Base-by-base conservation (phyloP, 345 rosid genomes). In the Citrus sp. region DNA sequence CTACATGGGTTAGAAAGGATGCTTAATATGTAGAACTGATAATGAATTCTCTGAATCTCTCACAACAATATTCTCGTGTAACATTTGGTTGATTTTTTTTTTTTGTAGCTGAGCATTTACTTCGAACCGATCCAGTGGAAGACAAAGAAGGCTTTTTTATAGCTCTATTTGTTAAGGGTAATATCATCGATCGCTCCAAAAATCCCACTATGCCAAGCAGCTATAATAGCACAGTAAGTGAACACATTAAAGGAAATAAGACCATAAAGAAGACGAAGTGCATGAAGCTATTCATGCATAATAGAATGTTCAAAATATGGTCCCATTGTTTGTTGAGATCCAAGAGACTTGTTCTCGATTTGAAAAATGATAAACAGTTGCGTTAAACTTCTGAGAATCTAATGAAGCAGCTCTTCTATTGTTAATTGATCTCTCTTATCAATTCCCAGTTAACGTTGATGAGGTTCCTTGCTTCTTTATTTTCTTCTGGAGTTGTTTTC, bases 71-170 rank as follows among this genome's bases (percentile, higher is more conserved):
- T 42, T 42, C 49, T 10, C 14, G 0, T 54, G 12, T 2, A 16
- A 9, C 16, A 12, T 0, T 5, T 22, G 35, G 30, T 46, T 49
- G 78, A 30, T 78, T 30, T 7, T 64, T 68, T 67, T 67, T 63
- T 76, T 70, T 37, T 70, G 76, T 87, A 90, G 87, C 85, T 65
- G 86, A 86, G 25, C 81, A 83, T 60, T 65, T 91, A 55, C 82
- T 88, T 34, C 87, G 93, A 3, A 87, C 88, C 1, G 90, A 85
- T 79, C 85, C 90, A 1, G 78, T 82, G 2, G 88, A 87, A 84
- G 94, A 93, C 90, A 93, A 88, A 76, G 97, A 93, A 87, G 97
- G 99, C 56, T 92, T 95, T 80, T 95, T 93, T 85, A 87, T 92
- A 22, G 96, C 97, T 18, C 85, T 91, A 30, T 90, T 95, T 56